A percentile compares a stretch with the other conserved stretches of the same genome.
These are phyloP conservation scores for Apium graveolens DNA, from an alignment of 129 eudicot genomes.

Conservation along the genomic window DNA sequence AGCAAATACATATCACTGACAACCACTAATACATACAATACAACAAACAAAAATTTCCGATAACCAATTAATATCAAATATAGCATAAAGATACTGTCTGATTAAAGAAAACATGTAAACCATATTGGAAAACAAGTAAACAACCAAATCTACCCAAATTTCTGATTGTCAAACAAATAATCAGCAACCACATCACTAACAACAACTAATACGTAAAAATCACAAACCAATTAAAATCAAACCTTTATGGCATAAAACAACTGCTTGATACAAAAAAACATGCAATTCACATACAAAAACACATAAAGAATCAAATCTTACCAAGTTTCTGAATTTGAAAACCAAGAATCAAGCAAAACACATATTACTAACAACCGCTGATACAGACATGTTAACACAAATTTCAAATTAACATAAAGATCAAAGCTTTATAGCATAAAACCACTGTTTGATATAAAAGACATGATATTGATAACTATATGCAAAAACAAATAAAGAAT, in stretches of 20 bases:
- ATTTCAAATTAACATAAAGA: neutral
- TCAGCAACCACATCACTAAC: neutral
- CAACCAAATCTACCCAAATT: neutral
- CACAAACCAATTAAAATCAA: neutral
- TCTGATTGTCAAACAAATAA: neutral
- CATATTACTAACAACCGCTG: no score
- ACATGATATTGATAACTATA: no score
- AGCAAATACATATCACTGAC: neutral
- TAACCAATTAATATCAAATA: neutral
- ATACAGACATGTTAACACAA: no score
- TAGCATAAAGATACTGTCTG: neutral
- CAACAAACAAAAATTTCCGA: neutral
- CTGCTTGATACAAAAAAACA: neutral
- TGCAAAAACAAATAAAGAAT: no score
- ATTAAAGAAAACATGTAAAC: neutral
- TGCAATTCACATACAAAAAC: neutral
- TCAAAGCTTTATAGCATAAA: no score
- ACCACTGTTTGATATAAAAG: no score
- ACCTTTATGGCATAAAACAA: neutral
- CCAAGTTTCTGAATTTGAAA: no score
- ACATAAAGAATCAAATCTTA: no score
- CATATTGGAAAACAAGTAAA: neutral
- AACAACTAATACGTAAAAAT: neutral
- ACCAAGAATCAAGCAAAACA: no score
- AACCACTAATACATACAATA: neutral